phyloP scores from a whole-genome alignment of 73 alveolate genomes.

The Breviolum minutum region DNA sequence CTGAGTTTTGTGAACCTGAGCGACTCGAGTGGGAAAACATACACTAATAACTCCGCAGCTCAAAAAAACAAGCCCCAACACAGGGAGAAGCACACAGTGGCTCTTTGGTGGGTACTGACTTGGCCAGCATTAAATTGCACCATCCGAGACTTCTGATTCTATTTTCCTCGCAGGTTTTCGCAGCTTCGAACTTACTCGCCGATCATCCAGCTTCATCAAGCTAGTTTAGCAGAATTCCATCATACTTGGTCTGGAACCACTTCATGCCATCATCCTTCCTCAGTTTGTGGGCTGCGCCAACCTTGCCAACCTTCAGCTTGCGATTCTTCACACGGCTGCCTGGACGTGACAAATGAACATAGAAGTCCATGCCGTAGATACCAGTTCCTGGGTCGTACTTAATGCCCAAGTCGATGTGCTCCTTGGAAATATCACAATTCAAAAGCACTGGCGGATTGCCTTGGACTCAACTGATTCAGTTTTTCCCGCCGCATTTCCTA shows the following conservation, averaged over 20 bases:
- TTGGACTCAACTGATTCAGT: too few species aligned
- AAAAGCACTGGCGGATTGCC: not conserved
- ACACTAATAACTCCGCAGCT: too few species aligned
- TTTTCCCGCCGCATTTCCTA: too few species aligned
- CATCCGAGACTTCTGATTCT: not conserved
- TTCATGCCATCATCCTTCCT: slow-evolving; percentile 96
- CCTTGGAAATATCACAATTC: not conserved
- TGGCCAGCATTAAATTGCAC: too few species aligned
- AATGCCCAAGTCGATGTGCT: slow-evolving; percentile 97
- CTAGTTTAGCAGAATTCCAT: slow-evolving; percentile 71
- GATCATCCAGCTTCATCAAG: not conserved
- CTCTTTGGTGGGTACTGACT: too few species aligned
- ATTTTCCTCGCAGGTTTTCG: slow-evolving; percentile 27
- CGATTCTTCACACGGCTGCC: slow-evolving; percentile 96
- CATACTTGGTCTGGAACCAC: slow-evolving; percentile 95
- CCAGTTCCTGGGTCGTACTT: slow-evolving; percentile 97
- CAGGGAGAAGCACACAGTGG: not conserved
- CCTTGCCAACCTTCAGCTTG: slow-evolving; percentile 93
- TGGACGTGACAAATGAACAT: slow-evolving; percentile 96
- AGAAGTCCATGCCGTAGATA: slow-evolving; percentile 98
- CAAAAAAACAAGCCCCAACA: too few species aligned
- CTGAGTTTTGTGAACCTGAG: slow-evolving; percentile 69
- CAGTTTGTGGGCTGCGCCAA: slow-evolving; percentile 96
- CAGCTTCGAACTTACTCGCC: not conserved
- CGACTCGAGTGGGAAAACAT: too few species aligned